A percentile compares a stretch with the other conserved stretches of the same genome.
Conservation (phyloP, 495 filamentous ascomycete genomes). For the Trypethelium eluteriae region DNA sequence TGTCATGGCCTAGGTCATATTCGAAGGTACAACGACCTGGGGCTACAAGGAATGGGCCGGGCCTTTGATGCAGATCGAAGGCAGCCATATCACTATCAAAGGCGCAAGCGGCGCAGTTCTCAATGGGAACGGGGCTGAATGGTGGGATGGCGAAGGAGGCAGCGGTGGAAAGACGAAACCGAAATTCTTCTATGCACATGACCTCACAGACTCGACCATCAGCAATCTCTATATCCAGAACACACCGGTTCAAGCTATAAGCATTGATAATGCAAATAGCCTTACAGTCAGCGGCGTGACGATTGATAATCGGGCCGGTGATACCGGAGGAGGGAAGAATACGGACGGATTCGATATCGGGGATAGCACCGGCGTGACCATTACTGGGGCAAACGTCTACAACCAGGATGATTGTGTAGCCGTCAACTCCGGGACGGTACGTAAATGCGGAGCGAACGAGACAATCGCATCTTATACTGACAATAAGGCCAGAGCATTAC, state of each 20-base stretch:
- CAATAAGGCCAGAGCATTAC: conserved; percentile 36
- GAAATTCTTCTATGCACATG: conserved; percentile 51
- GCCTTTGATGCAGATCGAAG: conserved; percentile 44
- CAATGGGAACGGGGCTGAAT: conserved; percentile 42
- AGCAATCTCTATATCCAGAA: conserved; percentile 45
- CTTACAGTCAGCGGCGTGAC: conserved; percentile 46
- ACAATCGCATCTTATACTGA: neutral
- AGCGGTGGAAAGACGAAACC: conserved; percentile 53
- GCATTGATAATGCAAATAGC: conserved; percentile 45
- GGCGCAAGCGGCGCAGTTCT: conserved; percentile 38
- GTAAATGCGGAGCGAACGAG: conserved; percentile 21
- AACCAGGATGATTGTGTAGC: conserved; percentile 49
- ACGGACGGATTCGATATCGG: conserved; percentile 33
- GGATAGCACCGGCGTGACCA: neutral
- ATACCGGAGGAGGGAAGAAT: conserved; percentile 49
- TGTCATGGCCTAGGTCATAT: conserved; percentile 37
- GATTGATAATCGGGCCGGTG: conserved; percentile 54
- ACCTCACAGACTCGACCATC: conserved; percentile 35
- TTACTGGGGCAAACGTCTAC: conserved; percentile 10
- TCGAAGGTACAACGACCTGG: conserved; percentile 46
- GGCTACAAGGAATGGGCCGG: conserved; percentile 49
- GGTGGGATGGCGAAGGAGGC: conserved; percentile 48
- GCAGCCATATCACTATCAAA: conserved; percentile 40
- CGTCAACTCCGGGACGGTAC: conserved; percentile 48
- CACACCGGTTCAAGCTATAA: conserved; percentile 56